A percentile compares a stretch with the other conserved stretches of the same genome.
These are phyloP conservation scores for Aspergillus homomorphus DNA, from an alignment of 495 filamentous ascomycete species.

Conservation along the genomic window DNA sequence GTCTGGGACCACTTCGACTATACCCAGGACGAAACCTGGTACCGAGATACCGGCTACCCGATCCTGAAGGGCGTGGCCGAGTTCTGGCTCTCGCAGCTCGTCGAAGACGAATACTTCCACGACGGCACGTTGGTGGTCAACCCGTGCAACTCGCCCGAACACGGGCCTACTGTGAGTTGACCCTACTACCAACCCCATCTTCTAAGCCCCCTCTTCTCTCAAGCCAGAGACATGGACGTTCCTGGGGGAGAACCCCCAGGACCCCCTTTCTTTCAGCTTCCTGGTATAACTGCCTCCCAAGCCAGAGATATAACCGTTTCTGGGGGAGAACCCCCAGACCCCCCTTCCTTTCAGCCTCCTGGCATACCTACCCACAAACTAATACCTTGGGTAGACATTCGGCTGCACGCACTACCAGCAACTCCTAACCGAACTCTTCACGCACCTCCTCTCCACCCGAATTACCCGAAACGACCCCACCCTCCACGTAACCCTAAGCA, in stretches of 20 bases:
- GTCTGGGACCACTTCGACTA: conserved; percentile 50
- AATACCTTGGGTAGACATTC: conserved; percentile 44
- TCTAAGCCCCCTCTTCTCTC: too few species aligned
- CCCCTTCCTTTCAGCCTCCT: too few species aligned
- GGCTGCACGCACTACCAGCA: conserved; percentile 51
- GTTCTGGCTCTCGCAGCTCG: conserved; percentile 48
- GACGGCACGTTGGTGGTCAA: conserved; percentile 50
- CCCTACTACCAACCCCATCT: neutral
- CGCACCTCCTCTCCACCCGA: conserved; percentile 26
- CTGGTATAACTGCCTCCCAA: too few species aligned
- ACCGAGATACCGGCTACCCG: conserved; percentile 39
- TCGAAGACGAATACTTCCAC: conserved; percentile 43
- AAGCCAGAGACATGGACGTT: too few species aligned
- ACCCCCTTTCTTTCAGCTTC: too few species aligned
- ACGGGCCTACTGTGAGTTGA: conserved; percentile 37
- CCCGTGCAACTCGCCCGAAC: conserved; percentile 51
- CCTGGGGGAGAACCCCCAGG: too few species aligned
- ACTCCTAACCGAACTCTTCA: conserved; percentile 44
- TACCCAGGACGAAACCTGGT: conserved; percentile 41
- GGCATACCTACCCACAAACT: too few species aligned
- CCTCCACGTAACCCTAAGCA: conserved; percentile 27
- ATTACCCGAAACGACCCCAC: conserved; percentile 19
- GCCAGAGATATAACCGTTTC: too few species aligned
- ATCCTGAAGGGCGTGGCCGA: conserved; percentile 45
- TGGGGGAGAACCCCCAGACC: too few species aligned